Evolutionary conservation across 1,284 basidiomycete species (phyloP).

Genomic region (Apiotrichum siamense): DNA sequence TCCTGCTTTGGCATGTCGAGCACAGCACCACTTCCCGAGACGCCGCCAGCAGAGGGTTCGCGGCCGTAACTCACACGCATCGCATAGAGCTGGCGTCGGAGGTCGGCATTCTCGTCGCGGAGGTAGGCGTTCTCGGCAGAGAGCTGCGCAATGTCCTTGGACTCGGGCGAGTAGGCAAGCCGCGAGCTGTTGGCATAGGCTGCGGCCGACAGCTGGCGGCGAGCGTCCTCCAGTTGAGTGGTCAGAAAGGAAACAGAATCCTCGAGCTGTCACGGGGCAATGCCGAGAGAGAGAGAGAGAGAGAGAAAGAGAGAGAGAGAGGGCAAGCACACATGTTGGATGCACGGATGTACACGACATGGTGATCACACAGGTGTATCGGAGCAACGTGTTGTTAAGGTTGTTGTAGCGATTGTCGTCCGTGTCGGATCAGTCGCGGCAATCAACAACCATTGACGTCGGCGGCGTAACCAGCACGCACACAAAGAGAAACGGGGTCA

Average conservation of each 20-base stretch:
- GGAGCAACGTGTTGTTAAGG: neutral
- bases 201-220: slow-evolving; percentile 34
- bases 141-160: slow-evolving; percentile 31
- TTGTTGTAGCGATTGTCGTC: neutral
- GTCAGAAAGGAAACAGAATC: slow-evolving; percentile 36
- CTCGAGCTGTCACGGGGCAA: slow-evolving; percentile 28
- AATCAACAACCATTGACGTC: neutral
- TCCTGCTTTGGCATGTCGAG: slow-evolving; percentile 4
- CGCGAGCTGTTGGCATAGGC: slow-evolving; percentile 20
- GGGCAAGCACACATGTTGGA: neutral
- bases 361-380: neutral
- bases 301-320: neutral
- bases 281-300: neutral
- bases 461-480: slow-evolving; percentile 1
- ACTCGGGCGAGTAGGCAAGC: slow-evolving; percentile 24
- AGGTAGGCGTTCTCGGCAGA: slow-evolving; percentile 39
- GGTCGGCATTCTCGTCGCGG: slow-evolving; percentile 40
- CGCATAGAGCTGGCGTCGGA: slow-evolving; percentile 37
- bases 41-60: slow-evolving; percentile 1
- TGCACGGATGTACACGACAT: neutral
- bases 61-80: slow-evolving; percentile 17
- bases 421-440: neutral
- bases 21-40: neutral
- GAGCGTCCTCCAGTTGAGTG: slow-evolving; percentile 38
- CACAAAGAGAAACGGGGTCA: neutral